Evolutionary conservation across 1,284 basidiomycete species (phyloP).

Genomic region (Trichosporon sp.): DNA sequence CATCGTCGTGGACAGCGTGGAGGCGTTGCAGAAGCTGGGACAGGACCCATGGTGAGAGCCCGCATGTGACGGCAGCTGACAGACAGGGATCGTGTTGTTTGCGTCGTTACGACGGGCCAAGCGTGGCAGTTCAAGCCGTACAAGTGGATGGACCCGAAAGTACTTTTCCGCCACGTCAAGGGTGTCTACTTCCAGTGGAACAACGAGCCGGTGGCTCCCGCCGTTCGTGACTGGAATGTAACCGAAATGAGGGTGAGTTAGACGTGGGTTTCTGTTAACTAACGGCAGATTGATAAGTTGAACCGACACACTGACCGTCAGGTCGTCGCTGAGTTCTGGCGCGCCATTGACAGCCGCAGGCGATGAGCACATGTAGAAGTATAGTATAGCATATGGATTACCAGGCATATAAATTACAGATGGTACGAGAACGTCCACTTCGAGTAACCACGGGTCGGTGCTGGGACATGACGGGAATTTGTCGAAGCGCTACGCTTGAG

Average conservation of each 20-base stretch:
- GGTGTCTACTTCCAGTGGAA: constrained; percentile 89
- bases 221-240: constrained; percentile 95
- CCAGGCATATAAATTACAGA: not conserved
- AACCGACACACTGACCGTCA: constrained; percentile 93
- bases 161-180: constrained; percentile 90
- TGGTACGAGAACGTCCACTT: not conserved
- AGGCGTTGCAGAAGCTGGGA: constrained; percentile 86
- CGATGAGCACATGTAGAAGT: not conserved
- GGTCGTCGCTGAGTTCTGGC: constrained; percentile 92
- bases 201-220: constrained; percentile 80
- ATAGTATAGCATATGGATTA: not conserved
- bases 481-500: no score
- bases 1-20: constrained; percentile 85
- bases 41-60: constrained; percentile 68
- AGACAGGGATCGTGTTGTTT: constrained; percentile 77
- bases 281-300: constrained; percentile 72
- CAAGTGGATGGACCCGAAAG: constrained; percentile 88
- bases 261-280: not conserved
- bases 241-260: constrained; percentile 74
- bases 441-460: no score
- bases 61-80: constrained; percentile 13
- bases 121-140: constrained; percentile 96
- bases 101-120: constrained; percentile 95
- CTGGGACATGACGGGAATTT: no score
- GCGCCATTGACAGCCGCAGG: constrained; percentile 60